Percentiles rank a stretch among this genome's conserved stretches.
phyloP scores from a whole-genome alignment of 2,329 filamentous ascomycete genomes.

The Corniculantispora saksenae region DNA sequence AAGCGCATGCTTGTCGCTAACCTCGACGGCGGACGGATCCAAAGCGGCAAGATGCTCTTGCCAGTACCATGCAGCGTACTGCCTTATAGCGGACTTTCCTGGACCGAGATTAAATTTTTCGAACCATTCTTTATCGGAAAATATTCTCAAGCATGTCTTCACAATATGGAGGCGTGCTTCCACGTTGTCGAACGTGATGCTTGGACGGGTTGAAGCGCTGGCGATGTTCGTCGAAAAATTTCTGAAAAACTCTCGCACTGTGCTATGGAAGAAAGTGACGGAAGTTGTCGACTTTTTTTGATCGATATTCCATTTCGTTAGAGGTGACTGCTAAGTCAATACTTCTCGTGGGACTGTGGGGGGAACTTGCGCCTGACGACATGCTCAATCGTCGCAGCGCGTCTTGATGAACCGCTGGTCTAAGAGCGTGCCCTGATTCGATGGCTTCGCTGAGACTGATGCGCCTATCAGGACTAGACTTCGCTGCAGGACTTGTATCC shows the following conservation, averaged over 20 bases:
- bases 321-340: constrained; percentile 34
- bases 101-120: constrained; percentile 28
- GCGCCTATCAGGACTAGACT: background rate
- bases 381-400: constrained; percentile 12
- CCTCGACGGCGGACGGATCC: constrained; percentile 30
- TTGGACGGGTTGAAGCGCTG: constrained; percentile 20
- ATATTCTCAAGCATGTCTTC: constrained; percentile 41
- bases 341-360: constrained; percentile 27
- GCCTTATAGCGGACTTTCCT: constrained; percentile 34
- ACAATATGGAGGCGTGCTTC: constrained; percentile 40
- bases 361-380: constrained; percentile 27
- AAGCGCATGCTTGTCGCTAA: constrained; percentile 34
- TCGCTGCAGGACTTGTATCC: background rate
- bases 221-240: constrained; percentile 30
- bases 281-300: constrained; percentile 42
- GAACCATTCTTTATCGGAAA: constrained; percentile 36
- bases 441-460: background rate
- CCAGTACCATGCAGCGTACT: constrained; percentile 48
- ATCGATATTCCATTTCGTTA: constrained; percentile 42
- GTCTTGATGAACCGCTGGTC: constrained; percentile 5
- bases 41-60: constrained; percentile 42
- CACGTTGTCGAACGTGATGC: constrained; percentile 37
- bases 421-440: background rate
- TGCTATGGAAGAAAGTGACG: constrained; percentile 43
- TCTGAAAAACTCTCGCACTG: constrained; percentile 41